Percentiles rank a stretch among this genome's conserved stretches.
phyloP scores from a whole-genome alignment of 495 filamentous ascomycete species.

The Neurospora sp. region DNA sequence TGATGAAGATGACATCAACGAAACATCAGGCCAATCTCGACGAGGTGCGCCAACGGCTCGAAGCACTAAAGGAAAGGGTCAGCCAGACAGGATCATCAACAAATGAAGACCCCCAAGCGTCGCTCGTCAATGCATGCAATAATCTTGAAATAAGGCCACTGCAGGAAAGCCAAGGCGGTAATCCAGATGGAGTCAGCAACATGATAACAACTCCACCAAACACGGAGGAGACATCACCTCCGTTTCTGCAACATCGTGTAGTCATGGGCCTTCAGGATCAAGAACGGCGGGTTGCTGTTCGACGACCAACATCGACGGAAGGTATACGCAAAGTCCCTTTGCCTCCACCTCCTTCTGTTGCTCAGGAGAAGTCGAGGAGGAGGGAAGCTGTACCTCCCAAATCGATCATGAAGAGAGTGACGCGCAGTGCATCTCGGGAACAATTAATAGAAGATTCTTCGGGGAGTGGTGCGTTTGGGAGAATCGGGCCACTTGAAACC shows the following conservation, averaged over 20 bases:
- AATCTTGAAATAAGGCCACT: not conserved
- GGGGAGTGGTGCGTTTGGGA: constrained; percentile 1
- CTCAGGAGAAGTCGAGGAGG: constrained; percentile 29
- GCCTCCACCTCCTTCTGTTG: constrained; percentile 19
- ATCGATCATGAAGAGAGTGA: constrained; percentile 30
- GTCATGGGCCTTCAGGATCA: not conserved
- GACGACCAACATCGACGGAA: constrained; percentile 24
- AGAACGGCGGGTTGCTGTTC: constrained; percentile 27
- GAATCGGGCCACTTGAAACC: not conserved
- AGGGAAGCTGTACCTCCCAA: constrained; percentile 18
- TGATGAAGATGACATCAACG: not conserved
- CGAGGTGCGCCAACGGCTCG: not conserved
- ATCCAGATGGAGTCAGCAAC: not conserved
- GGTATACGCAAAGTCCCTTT: not conserved
- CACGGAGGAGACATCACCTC: not conserved
- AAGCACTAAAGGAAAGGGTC: not conserved
- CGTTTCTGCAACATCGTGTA: not conserved
- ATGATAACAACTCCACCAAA: not conserved
- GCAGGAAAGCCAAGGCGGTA: not conserved
- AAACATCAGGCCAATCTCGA: not conserved
- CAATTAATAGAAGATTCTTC: not conserved
- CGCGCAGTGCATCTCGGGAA: constrained; percentile 3
- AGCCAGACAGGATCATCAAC: not conserved
- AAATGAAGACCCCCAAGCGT: not conserved
- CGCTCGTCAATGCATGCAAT: not conserved